These are phyloP conservation scores for Immersiporthe knoxdaviesiana DNA, from an alignment of 2,329 filamentous ascomycete genomes.

Conservation along the genomic window DNA sequence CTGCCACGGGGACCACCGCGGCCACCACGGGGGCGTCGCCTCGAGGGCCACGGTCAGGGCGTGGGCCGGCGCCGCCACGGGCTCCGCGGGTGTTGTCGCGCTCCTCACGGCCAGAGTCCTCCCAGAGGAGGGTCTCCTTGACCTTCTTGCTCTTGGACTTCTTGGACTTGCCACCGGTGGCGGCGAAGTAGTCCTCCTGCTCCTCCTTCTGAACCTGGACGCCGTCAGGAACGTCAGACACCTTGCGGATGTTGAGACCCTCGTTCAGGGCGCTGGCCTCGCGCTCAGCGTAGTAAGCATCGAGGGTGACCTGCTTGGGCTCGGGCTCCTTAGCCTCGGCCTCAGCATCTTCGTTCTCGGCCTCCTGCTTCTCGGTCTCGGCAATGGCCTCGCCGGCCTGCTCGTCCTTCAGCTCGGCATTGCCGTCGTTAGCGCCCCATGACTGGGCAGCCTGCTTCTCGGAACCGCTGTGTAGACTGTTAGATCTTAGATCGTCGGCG, in stretches of 20 bases:
- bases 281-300: slow-evolving; percentile 78
- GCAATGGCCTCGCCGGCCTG: slow-evolving; percentile 89
- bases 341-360: slow-evolving; percentile 48
- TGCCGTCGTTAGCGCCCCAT: slow-evolving; percentile 84
- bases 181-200: slow-evolving; percentile 77
- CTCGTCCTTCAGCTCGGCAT: slow-evolving; percentile 88
- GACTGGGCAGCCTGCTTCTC: slow-evolving; percentile 87
- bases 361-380: slow-evolving; percentile 79
- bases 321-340: slow-evolving; percentile 62
- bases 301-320: slow-evolving; percentile 89
- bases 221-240: slow-evolving; percentile 83
- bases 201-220: slow-evolving; percentile 62
- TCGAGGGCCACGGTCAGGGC: slow-evolving; percentile 51
- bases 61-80: slow-evolving; percentile 52
- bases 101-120: slow-evolving; percentile 54
- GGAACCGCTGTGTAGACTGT: slow-evolving; percentile 57
- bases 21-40: slow-evolving; percentile 49
- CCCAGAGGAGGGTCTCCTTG: slow-evolving; percentile 65
- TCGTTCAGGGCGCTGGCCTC: slow-evolving; percentile 76
- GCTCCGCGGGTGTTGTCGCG: slow-evolving; percentile 49
- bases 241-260: slow-evolving; percentile 73
- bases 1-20: slow-evolving; percentile 55
- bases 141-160: slow-evolving; percentile 91
- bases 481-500: slow-evolving; percentile 1
- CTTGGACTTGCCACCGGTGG: slow-evolving; percentile 67